Conservation (phyloP, 1,139 yeast species). For the Sugiyamaella japonica region DNA sequence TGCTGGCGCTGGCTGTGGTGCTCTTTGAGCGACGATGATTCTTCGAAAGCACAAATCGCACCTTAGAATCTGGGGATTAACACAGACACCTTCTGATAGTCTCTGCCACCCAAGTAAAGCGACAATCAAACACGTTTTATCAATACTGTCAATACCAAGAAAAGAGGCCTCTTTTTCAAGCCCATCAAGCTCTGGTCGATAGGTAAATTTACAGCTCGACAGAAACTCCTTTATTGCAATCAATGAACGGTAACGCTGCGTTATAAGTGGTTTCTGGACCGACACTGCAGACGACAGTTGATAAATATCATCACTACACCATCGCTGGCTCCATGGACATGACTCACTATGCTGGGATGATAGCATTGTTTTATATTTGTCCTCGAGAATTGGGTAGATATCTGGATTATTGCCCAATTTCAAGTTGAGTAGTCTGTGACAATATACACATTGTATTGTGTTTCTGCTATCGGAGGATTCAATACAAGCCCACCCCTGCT, state of each 20-base stretch:
- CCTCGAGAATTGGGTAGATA: constrained; percentile 18
- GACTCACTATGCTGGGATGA: constrained; percentile 18
- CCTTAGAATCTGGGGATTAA: constrained; percentile 14
- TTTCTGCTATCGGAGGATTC: constrained; percentile 17
- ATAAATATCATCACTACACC: constrained; percentile 23
- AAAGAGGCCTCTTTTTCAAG: not conserved
- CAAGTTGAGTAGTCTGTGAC: constrained; percentile 22
- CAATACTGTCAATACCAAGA: constrained; percentile 8
- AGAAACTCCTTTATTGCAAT: constrained; percentile 3
- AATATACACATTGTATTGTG: constrained; percentile 27
- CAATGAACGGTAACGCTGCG: constrained; percentile 13
- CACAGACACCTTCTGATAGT: not conserved
- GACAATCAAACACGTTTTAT: constrained; percentile 10
- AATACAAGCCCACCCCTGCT: constrained; percentile 26
- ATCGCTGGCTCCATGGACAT: constrained; percentile 26
- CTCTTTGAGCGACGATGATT: constrained; percentile 8
- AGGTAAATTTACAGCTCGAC: not conserved
- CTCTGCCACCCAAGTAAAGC: constrained; percentile 26
- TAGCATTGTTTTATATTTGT: constrained; percentile 19
- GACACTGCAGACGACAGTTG: constrained; percentile 17
- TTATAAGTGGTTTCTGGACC: constrained; percentile 17
- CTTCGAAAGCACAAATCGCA: constrained; percentile 27
- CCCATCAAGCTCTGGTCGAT: constrained; percentile 8
- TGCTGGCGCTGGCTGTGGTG: constrained; percentile 1
- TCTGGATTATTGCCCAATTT: constrained; percentile 24